Conservation (phyloP, 768 basidiomycete genomes). For the Mycena sanguinolenta region DNA sequence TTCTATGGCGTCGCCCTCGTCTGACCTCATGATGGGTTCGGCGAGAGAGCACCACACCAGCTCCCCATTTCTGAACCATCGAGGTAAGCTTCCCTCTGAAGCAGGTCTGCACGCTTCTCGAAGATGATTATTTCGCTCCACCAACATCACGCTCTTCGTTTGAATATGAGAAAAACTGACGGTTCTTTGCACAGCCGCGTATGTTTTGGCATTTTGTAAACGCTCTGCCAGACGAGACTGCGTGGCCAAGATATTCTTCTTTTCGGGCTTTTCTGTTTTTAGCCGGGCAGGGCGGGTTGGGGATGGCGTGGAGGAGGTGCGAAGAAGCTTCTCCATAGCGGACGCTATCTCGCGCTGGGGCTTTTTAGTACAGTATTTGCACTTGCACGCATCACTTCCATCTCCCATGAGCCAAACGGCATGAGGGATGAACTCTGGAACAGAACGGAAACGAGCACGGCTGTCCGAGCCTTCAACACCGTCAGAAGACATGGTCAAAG, state of each 20-base stretch:
- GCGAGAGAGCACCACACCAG: conserved; percentile 77
- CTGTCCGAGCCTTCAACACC: conserved; percentile 52
- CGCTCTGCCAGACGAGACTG: conserved; percentile 23
- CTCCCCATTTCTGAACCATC: conserved; percentile 79
- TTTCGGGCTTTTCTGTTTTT: conserved; percentile 30
- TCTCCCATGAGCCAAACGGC: conserved; percentile 83
- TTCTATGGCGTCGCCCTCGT: conserved; percentile 60
- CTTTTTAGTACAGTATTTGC: conserved; percentile 83
- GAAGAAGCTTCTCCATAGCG: conserved; percentile 59
- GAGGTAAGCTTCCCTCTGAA: conserved; percentile 54
- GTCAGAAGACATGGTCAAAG: background rate
- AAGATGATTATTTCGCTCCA: conserved; percentile 76
- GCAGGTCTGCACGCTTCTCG: conserved; percentile 64
- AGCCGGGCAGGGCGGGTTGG: conserved; percentile 44
- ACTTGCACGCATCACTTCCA: conserved; percentile 67
- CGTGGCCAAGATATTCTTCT: conserved; percentile 26
- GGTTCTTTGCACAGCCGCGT: conserved; percentile 57
- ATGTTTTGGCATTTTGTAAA: conserved; percentile 34
- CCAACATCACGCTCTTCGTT: conserved; percentile 62
- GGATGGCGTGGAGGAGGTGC: conserved; percentile 41
- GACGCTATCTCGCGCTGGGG: conserved; percentile 79
- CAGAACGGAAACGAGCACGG: conserved; percentile 75
- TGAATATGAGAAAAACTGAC: conserved; percentile 47
- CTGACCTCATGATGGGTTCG: conserved; percentile 58
- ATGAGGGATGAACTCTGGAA: conserved; percentile 90